Percentiles rank a stretch among this genome's conserved stretches.
Evolutionary conservation across 2,329 filamentous ascomycete species (phyloP).

Genomic region (Thielaviopsis populi): DNA sequence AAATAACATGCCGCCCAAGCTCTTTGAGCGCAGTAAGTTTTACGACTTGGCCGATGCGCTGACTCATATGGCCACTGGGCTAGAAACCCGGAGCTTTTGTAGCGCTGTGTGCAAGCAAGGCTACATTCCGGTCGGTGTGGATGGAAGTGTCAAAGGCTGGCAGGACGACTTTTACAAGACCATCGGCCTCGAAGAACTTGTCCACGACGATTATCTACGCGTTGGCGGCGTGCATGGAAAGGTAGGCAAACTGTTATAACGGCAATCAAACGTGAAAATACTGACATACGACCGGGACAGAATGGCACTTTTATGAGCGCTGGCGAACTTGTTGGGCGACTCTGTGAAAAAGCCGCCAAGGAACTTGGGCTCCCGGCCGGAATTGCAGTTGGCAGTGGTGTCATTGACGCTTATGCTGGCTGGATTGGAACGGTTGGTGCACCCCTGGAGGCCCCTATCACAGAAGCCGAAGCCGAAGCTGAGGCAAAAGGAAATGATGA

Average conservation of each 20-base stretch:
- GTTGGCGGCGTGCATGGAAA: conserved; percentile 90
- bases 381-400: conserved; percentile 85
- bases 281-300: conserved; percentile 32
- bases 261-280: conserved; percentile 1
- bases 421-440: conserved; percentile 99
- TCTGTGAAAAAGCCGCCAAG: conserved; percentile 67
- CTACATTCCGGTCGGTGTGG: conserved; percentile 89
- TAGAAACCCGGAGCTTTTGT: conserved; percentile 84
- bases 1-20: conserved; percentile 87
- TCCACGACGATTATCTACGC: conserved; percentile 74
- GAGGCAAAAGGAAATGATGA: conserved; percentile 41
- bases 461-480: conserved; percentile 18
- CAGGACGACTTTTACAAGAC: conserved; percentile 82
- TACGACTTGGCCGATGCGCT: conserved; percentile 89
- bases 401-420: conserved; percentile 95
- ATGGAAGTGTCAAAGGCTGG: conserved; percentile 96
- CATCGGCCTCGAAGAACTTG: conserved; percentile 75
- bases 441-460: conserved; percentile 57
- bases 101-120: conserved; percentile 96
- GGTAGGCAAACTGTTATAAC: conserved; percentile 41
- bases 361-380: conserved; percentile 76
- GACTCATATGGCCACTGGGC: conserved; percentile 85
- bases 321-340: conserved; percentile 72
- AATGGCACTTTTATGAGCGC: conserved; percentile 85
- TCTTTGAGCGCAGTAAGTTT: conserved; percentile 89